Percentiles rank a stretch among this genome's conserved stretches.
phyloP scores from a whole-genome alignment of 1,284 basidiomycete genomes.

The Pisolithus thermaeus region DNA sequence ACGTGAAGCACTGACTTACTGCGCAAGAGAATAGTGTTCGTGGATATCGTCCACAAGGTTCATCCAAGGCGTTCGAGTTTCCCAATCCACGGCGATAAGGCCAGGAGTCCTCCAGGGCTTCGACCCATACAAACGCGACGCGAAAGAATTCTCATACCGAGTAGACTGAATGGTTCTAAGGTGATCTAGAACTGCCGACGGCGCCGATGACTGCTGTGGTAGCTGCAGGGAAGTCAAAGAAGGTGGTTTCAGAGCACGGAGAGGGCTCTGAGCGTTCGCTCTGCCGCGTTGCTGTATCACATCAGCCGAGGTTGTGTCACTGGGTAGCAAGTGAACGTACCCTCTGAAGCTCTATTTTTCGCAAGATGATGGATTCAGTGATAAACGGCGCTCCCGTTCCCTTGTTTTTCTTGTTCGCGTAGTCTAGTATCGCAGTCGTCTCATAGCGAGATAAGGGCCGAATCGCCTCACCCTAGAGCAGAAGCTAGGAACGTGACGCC shows the following conservation, averaged over 20 bases:
- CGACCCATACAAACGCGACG: constrained; percentile 50
- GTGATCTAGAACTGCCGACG: constrained; percentile 44
- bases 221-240: constrained; percentile 16
- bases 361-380: constrained; percentile 33
- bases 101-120: constrained; percentile 23
- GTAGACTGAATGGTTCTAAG: constrained; percentile 55
- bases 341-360: constrained; percentile 43
- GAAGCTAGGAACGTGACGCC: background rate
- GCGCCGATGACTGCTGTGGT: constrained; percentile 23
- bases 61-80: constrained; percentile 65
- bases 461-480: constrained; percentile 12
- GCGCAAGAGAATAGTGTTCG: constrained; percentile 52
- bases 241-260: background rate
- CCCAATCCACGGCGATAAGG: constrained; percentile 61
- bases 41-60: constrained; percentile 63
- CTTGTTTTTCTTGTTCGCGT: constrained; percentile 6
- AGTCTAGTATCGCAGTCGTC: constrained; percentile 14
- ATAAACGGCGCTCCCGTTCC: constrained; percentile 13
- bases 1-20: constrained; percentile 38
- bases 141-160: constrained; percentile 56
- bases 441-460: constrained; percentile 27
- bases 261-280: constrained; percentile 15
- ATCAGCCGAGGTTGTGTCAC: background rate
- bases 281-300: constrained; percentile 33
- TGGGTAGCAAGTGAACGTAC: constrained; percentile 25